Percentiles rank a stretch among this genome's conserved stretches.
Evolutionary conservation across 805 yeast species (phyloP).

Genomic region (Wickerhamiella parazyma): DNA sequence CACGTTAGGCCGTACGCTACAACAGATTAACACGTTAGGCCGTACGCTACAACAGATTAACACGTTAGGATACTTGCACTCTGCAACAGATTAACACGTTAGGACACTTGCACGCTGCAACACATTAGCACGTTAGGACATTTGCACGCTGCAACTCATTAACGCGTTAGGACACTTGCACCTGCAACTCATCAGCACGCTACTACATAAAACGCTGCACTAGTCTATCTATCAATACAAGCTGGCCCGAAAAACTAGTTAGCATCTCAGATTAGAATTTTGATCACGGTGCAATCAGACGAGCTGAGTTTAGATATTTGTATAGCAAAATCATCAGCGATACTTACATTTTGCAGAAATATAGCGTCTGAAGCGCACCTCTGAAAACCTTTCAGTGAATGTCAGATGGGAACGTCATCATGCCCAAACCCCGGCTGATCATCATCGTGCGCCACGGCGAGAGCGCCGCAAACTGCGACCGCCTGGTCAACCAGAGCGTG

Average conservation of each 20-base stretch:
- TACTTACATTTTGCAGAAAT: conserved; percentile 2
- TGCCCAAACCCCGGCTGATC: conserved; percentile 36
- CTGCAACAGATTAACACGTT: no score
- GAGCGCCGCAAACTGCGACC: conserved; percentile 79
- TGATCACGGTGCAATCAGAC: conserved; percentile 10
- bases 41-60: no score
- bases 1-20: no score
- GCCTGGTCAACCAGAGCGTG: conserved; percentile 57
- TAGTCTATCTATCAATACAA: no score
- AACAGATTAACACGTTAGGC: no score
- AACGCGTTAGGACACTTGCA: no score
- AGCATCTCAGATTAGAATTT: conserved; percentile 8
- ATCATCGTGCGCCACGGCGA: conserved; percentile 84
- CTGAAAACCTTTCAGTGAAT: not conserved
- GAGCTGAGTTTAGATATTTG: conserved; percentile 8
- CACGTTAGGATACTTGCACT: no score
- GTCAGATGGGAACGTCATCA: not conserved
- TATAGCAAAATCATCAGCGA: conserved; percentile 7
- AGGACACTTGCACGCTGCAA: no score
- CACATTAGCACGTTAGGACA: no score
- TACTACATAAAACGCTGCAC: no score
- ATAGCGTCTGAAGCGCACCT: not conserved
- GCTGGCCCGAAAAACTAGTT: not conserved
- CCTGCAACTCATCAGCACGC: no score
- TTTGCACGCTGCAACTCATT: no score